Base-by-base conservation (phyloP, 495 filamentous ascomycete genomes). In the Aspergillus cavernicola region DNA sequence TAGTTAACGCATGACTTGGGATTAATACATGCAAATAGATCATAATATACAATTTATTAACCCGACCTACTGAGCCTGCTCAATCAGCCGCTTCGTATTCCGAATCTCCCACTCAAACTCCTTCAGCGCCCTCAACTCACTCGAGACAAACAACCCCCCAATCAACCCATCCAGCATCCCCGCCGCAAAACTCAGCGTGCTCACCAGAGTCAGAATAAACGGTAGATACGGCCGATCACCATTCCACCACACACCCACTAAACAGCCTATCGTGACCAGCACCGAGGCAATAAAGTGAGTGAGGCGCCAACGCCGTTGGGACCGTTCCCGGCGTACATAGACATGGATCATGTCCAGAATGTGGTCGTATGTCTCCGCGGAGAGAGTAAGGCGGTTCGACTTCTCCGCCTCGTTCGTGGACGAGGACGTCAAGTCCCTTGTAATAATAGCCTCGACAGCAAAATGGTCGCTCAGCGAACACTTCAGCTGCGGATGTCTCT, bases 381-480 rank as follows among this genome's bases (percentile, higher is more conserved):
- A n/a, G n/a, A 50, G 57, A 0, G 85, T 74, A 0, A 82, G 69
- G 18, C 62, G 52, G 9, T 63, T 68, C 10, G 69, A 56, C 46
- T 49, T 52, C 36, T 55, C 53, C 10, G 42, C 37, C 26, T 55
- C 37, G 15, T 24, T 18, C 23, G 19, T 16, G 6, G 44, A 2
- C 0, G 20, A 24, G 15, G 44, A 33, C 9, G 49, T 11, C 18
- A 33, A 43, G 6, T 20, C 32, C 26, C 73, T 66, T 15, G 68
- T 66, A 11, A 77, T 73, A 22, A 73, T 62, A 2, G 74, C 68
- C 48, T 77, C 68, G 33, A 97, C 83, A 26, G 88, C 88, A 66
- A 96, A 97, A 65, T 98, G 93, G 64, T 98, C 92, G 57, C 88
- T 95, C 31, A 98, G 74, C 0, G 88, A 92, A 67, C 90, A 96